phyloP scores from a whole-genome alignment of 116 monocot genomes.

The Iris pallida region DNA sequence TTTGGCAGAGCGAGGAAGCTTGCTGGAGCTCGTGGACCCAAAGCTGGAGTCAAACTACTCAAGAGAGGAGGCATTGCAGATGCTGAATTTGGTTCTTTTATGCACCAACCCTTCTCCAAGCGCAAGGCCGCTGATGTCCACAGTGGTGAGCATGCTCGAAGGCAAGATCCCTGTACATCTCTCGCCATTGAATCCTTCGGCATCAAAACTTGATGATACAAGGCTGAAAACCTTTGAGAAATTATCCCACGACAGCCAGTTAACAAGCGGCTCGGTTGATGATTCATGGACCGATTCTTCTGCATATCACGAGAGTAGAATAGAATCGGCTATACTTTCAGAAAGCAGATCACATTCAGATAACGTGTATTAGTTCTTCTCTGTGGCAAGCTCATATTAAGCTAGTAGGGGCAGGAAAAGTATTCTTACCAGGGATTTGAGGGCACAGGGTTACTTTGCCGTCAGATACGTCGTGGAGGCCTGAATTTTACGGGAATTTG shows the following conservation, averaged over 20 bases:
- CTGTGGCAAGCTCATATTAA: too few relatives aligned
- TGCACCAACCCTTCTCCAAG: constrained; percentile 49
- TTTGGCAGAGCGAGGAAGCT: constrained; percentile 30
- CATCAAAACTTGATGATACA: too few relatives aligned
- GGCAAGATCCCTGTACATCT: constrained; percentile 1
- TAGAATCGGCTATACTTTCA: neutral
- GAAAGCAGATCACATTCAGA: too few relatives aligned
- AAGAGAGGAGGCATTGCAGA: constrained; percentile 32
- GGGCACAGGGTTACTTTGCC: too few relatives aligned
- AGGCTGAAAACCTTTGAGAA: neutral
- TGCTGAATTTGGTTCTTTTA: constrained; percentile 37
- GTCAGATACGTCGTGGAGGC: too few relatives aligned
- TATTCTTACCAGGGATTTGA: too few relatives aligned
- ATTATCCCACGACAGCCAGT: neutral
- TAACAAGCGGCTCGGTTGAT: neutral
- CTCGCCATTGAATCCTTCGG: neutral
- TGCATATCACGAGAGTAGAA: neutral
- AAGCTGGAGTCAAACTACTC: constrained; percentile 37
- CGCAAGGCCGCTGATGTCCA: constrained; percentile 50
- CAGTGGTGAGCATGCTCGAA: constrained; percentile 40
- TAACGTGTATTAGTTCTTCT: too few relatives aligned
- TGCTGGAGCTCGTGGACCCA: constrained; percentile 53
- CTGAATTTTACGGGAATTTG: too few relatives aligned
- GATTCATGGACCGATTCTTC: constrained; percentile 1
- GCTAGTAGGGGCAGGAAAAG: too few relatives aligned